phyloP scores from a whole-genome alignment of 352 stramenopile species.

The Blastocystis sp. region DNA sequence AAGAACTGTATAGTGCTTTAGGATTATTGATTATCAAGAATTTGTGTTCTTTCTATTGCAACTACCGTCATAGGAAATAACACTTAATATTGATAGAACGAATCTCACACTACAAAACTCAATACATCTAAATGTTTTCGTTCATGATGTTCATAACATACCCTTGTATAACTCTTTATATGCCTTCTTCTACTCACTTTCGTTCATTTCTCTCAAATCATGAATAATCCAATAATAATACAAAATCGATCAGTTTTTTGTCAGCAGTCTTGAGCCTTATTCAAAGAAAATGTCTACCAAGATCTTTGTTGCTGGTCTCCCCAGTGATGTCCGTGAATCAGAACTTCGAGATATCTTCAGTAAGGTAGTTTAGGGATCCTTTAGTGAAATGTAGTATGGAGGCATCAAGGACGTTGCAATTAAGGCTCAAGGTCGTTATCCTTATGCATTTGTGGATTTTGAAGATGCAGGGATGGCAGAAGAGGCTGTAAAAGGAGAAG shows the following conservation, averaged over 20 bases:
- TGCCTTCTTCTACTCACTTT: too few relatives aligned
- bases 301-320: slow-evolving; percentile 42
- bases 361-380: neutral
- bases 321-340: slow-evolving; percentile 39
- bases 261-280: neutral
- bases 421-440: neutral
- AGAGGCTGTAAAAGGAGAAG: slow-evolving; percentile 40
- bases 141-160: too few relatives aligned
- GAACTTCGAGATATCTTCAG: slow-evolving; percentile 24
- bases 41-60: neutral
- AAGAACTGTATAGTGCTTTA: neutral
- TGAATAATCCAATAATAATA: neutral
- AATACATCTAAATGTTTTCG: too few relatives aligned
- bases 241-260: neutral
- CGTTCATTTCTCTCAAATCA: neutral
- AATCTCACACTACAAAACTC: neutral
- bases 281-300: slow-evolving; percentile 30
- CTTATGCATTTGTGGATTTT: slow-evolving; percentile 40
- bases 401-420: neutral
- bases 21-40: neutral
- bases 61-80: neutral
- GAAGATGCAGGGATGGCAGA: neutral
- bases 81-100: neutral
- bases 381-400: slow-evolving; percentile 20
- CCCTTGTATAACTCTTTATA: too few relatives aligned